These are phyloP conservation scores for Croton laevigatus DNA, from an alignment of 441 rosid species.

Conservation along the genomic window DNA sequence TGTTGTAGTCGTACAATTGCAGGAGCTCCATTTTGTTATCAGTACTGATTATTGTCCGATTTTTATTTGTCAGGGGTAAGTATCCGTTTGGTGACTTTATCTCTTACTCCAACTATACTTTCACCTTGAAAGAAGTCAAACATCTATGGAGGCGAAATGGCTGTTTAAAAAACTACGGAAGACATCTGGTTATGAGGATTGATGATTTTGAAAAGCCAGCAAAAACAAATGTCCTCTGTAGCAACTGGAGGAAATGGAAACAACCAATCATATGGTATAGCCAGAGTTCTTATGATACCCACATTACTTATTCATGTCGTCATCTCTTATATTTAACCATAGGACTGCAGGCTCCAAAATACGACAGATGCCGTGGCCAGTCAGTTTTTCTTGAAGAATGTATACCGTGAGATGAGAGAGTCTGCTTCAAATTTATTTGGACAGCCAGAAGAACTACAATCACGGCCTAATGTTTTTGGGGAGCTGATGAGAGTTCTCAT, in stretches of 20 bases:
- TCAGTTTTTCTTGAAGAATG: constrained; percentile 89
- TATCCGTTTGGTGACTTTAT: constrained; percentile 92
- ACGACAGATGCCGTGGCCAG: constrained; percentile 88
- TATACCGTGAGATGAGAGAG: constrained; percentile 70
- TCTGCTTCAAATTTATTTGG: constrained; percentile 77
- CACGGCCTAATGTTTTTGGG: constrained; percentile 80
- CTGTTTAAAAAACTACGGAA: constrained; percentile 56
- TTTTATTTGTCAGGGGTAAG: constrained; percentile 57
- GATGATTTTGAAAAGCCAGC: constrained; percentile 92
- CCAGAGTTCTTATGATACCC: constrained; percentile 16
- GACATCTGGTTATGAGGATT: constrained; percentile 69
- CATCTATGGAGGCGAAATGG: constrained; percentile 79
- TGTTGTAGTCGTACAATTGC: constrained; percentile 2
- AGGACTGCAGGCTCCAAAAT: constrained; percentile 70
- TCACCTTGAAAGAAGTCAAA: constrained; percentile 79
- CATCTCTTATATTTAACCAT: constrained; percentile 14
- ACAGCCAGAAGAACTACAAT: constrained; percentile 42
- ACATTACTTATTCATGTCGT: constrained; percentile 11
- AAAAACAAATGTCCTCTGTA: constrained; percentile 70
- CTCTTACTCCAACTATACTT: constrained; percentile 62
- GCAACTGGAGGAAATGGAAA: constrained; percentile 86
- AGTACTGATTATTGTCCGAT: constrained; percentile 24
- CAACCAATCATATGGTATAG: constrained; percentile 85
- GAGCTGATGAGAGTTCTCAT: constrained; percentile 80
- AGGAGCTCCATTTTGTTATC: not conserved